Evolutionary conservation across 176 grass and related monocot species (phyloP).

Genomic region (Bonia amplexicaulis): DNA sequence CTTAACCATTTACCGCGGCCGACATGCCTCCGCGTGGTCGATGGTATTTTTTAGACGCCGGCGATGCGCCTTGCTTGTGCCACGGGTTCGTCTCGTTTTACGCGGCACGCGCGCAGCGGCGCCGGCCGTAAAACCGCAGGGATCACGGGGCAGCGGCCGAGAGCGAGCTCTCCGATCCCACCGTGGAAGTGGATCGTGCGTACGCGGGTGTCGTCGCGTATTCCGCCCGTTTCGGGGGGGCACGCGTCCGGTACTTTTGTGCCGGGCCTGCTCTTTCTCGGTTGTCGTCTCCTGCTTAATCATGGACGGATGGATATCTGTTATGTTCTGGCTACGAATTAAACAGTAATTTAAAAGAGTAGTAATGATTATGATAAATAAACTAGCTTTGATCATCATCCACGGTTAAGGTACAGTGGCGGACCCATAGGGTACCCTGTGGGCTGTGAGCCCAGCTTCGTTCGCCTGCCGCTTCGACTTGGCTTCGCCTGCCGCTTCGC

Average conservation of each 20-base stretch:
- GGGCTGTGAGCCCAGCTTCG: too few species aligned
- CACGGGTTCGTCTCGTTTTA: background rate
- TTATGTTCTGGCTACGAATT: too few species aligned
- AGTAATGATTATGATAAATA: too few species aligned
- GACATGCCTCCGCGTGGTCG: conserved; percentile 11
- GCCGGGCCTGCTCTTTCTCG: background rate
- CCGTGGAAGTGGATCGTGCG: background rate
- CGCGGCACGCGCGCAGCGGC: background rate
- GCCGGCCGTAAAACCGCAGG: background rate
- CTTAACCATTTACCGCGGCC: background rate
- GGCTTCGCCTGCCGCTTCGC: too few species aligned
- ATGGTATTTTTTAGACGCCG: too few species aligned
- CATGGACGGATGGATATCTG: background rate
- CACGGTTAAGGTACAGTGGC: too few species aligned
- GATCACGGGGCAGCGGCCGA: conserved; percentile 2
- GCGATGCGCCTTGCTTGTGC: background rate
- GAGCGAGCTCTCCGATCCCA: background rate
- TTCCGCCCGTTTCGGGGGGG: background rate
- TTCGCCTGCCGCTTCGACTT: too few species aligned
- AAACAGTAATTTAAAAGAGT: too few species aligned
- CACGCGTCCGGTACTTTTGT: background rate
- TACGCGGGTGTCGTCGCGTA: background rate
- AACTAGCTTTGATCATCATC: too few species aligned
- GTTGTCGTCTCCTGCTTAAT: background rate
- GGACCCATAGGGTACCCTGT: too few species aligned